Base-by-base conservation (phyloP, 2,329 filamentous ascomycete genomes). In the Alternaria postmessia region DNA sequence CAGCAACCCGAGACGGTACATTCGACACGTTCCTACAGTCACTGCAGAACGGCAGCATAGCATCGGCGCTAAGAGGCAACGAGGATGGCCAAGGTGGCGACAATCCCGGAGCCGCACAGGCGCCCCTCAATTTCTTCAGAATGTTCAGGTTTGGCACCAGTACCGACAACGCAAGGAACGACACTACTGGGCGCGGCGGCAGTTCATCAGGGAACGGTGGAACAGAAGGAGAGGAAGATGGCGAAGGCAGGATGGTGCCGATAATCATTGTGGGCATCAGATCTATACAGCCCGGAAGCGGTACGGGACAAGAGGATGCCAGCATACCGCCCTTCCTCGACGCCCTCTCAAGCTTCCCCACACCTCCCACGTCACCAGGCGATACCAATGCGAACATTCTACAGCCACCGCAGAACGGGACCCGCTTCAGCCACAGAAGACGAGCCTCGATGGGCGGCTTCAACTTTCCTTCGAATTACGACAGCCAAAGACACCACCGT, bases 261-360 rank as follows among this genome's bases (percentile, higher is more conserved):
- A 84, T 91, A 63, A 89, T 91, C 43, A 88, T 91, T 53, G 88
- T 91, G 41, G 89, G 89, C 54, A 89, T 91, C 56, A 82, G 88
- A 54, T 89, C 88, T 26, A 88, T 90, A 59, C 87, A 85, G 32
- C 84, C 87, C 20, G 78, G 76, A 49, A 81, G 80, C 26, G 82
- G 81, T 63, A 79, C 80, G 14, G 75, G 79, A 24, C 79, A 80
- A 20, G 79, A 81, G 68, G 72, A 81, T 67, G 67, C 63, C 57
- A 76, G 79, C 67, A 79, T 82, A 61, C 81, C 79, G 22, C 81
- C 82, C 16, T 84, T 84, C 75, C 78, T 84, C 52, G 82, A 85
- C 58, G 81, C 82, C 30, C 78, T 84, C n/a, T 82, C 81, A 18
- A 82, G 79, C 68, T 81, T 83, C 57, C 81, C 81, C 5, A 70